A percentile compares a stretch with the other conserved stretches of the same genome.
Evolutionary conservation across 75 land plant species (phyloP).

Genomic region (Larix kaempferi): DNA sequence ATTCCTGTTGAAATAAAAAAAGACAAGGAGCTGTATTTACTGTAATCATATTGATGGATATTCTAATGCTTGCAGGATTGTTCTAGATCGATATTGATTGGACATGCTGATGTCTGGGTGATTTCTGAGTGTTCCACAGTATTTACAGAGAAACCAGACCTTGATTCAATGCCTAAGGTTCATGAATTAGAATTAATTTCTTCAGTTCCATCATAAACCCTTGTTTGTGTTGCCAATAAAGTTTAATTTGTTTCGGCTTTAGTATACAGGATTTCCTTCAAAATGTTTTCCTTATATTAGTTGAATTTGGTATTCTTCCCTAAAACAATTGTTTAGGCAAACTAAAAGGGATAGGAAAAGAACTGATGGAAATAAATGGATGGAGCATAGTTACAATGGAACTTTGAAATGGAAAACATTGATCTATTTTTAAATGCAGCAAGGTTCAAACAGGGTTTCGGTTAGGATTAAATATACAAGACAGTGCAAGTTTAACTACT

Average conservation of each 20-base stretch:
- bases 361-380: background rate
- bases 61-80: conserved; percentile 20
- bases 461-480: background rate
- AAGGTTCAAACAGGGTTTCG: background rate
- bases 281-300: background rate
- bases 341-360: background rate
- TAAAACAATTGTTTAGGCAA: background rate
- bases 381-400: background rate
- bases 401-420: conserved; percentile 7
- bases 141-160: conserved; percentile 35
- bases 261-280: background rate
- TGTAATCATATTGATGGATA: background rate
- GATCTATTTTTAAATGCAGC: background rate
- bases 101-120: conserved; percentile 27
- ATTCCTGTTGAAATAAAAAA: background rate
- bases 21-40: too few species aligned
- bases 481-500: background rate
- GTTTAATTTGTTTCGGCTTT: background rate
- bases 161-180: conserved; percentile 29
- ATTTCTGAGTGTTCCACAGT: conserved; percentile 31
- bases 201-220: background rate
- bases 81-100: conserved; percentile 17
- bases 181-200: background rate
- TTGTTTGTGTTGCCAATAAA: background rate
- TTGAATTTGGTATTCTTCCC: background rate